These are phyloP conservation scores for Solanum neorickii DNA, from an alignment of 257 asterid genomes.

Conservation along the genomic window DNA sequence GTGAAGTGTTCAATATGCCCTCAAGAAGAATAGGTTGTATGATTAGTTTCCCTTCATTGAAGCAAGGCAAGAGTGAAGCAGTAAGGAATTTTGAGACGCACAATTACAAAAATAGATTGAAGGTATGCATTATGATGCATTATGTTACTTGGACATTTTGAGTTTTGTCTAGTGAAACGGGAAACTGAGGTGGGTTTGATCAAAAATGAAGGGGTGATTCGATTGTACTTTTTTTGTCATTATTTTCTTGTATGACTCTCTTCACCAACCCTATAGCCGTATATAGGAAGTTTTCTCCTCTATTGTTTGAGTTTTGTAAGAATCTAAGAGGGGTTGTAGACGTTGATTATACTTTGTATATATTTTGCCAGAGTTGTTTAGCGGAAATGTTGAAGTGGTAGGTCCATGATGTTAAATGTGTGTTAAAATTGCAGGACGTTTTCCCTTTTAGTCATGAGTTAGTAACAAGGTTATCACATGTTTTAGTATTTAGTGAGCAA, in stretches of 20 bases:
- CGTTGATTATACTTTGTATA: constrained; percentile 28
- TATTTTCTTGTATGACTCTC: constrained; percentile 6
- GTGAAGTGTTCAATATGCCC: constrained; percentile 1
- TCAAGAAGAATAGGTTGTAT: no score
- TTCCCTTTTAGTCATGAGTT: constrained; percentile 46
- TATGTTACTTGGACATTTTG: no score
- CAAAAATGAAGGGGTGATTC: no score
- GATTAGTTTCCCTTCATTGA: no score
- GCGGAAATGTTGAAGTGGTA: neutral
- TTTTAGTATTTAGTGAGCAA: constrained; percentile 5
- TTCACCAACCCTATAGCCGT: neutral
- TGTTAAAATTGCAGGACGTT: constrained; percentile 36
- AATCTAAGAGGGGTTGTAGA: constrained; percentile 30
- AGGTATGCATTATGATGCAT: no score
- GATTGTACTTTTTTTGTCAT: no score
- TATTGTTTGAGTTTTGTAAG: constrained; percentile 53
- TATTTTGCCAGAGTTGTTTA: constrained; percentile 27
- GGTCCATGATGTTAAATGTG: neutral
- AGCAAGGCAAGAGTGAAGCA: no score
- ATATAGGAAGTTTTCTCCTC: constrained; percentile 21
- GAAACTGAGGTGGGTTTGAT: no score
- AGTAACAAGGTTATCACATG: constrained; percentile 28
- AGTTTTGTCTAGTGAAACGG: no score
- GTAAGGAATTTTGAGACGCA: no score
- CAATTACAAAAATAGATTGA: no score